These are phyloP conservation scores for Aurifilum marmelostoma DNA, from an alignment of 2,329 filamentous ascomycete species.

Conservation along the genomic window DNA sequence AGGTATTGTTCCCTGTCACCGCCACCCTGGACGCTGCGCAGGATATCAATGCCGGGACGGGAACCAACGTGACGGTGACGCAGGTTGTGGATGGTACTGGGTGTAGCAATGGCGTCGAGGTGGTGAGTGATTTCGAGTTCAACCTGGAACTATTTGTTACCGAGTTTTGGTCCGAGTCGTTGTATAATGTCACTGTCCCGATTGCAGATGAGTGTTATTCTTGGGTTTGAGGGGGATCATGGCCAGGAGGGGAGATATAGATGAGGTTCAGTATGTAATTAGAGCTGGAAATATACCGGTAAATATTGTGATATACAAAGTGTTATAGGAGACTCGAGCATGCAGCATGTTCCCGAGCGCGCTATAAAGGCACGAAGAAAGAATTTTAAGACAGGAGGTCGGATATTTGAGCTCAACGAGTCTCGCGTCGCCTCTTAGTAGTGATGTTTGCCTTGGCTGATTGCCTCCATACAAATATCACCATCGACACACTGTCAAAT, in stretches of 20 bases:
- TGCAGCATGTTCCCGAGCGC: no score
- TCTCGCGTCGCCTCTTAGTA: no score
- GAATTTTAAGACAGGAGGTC: no score
- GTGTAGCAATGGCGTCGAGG: constrained; percentile 34
- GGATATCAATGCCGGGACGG: constrained; percentile 25
- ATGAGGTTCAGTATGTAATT: neutral
- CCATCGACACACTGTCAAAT: no score
- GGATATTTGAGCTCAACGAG: no score
- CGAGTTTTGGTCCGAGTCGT: constrained; percentile 34
- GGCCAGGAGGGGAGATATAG: no score
- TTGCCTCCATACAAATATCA: no score
- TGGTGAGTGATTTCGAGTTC: constrained; percentile 36
- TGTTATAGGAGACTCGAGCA: no score
- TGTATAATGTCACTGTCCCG: constrained; percentile 35
- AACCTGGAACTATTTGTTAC: constrained; percentile 34
- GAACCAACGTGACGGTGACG: constrained; percentile 18
- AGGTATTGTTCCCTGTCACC: constrained; percentile 35
- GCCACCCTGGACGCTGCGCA: constrained; percentile 33
- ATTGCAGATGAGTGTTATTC: constrained; percentile 36
- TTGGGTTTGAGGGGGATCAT: constrained; percentile 26
- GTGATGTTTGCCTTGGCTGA: no score
- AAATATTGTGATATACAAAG: neutral
- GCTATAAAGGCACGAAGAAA: no score
- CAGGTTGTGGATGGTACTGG: constrained; percentile 15
- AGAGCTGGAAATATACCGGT: no score